A percentile compares a stretch with the other conserved stretches of the same genome.
Conservation (phyloP, 1,284 basidiomycete genomes). For the Hypsizygus ulmarius region DNA sequence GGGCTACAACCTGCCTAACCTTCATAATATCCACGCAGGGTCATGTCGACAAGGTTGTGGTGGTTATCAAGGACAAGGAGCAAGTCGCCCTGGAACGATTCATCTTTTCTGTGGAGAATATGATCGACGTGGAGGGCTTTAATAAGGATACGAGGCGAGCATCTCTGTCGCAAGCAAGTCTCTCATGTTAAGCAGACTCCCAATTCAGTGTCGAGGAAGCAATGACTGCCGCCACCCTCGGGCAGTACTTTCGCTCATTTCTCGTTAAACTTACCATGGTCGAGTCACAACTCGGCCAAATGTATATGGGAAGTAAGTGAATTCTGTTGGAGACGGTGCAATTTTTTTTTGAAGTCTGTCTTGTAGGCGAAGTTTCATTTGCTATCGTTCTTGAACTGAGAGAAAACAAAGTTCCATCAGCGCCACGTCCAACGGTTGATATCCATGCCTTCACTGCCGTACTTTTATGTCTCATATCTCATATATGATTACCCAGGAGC, state of each 20-base stretch:
- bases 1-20: neutral
- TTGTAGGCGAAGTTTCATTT: conserved; percentile 77
- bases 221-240: conserved; percentile 61
- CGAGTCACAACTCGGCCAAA: conserved; percentile 65
- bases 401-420: conserved; percentile 62
- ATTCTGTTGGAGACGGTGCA: too few species aligned
- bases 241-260: conserved; percentile 82
- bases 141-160: conserved; percentile 56
- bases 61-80: conserved; percentile 78
- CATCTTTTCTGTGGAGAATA: conserved; percentile 71
- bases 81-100: conserved; percentile 79
- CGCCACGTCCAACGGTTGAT: conserved; percentile 47
- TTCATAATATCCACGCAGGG: conserved; percentile 42
- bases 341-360: neutral
- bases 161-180: neutral
- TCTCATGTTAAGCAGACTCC: conserved; percentile 1
- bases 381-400: conserved; percentile 80
- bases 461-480: neutral
- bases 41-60: conserved; percentile 68
- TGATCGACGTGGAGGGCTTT: conserved; percentile 67
- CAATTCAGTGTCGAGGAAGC: conserved; percentile 63
- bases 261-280: conserved; percentile 82
- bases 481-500: conserved; percentile 39
- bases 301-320: neutral
- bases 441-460: neutral